These are phyloP conservation scores for Uromyces viciae-fabae DNA, from an alignment of 1,284 basidiomycete species.

Conservation along the genomic window DNA sequence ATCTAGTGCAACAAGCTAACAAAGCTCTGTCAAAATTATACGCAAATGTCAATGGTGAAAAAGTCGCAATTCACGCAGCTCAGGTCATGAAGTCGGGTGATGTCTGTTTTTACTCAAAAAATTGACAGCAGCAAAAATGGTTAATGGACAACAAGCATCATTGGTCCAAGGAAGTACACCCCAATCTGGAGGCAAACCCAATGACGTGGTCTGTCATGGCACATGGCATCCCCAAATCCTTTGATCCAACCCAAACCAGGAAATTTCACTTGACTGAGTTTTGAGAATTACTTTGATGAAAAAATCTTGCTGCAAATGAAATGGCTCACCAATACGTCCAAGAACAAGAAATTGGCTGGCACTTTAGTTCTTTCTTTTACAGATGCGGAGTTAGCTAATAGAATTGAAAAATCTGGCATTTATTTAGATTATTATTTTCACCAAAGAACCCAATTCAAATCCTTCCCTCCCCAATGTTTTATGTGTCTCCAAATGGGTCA, in stretches of 20 bases:
- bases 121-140: background rate
- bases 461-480: background rate
- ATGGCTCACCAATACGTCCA: background rate
- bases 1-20: background rate
- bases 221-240: background rate
- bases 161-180: background rate
- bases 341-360: background rate
- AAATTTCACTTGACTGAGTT: background rate
- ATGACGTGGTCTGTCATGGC: background rate
- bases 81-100: background rate
- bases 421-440: background rate
- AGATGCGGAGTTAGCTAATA: background rate
- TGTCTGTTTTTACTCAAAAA: background rate
- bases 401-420: background rate
- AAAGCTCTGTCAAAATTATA: background rate
- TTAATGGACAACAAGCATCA: conserved; percentile 5
- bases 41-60: background rate
- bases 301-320: background rate
- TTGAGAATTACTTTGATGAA: background rate
- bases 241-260: background rate
- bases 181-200: background rate
- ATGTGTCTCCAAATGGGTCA: background rate
- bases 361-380: background rate
- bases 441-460: background rate
- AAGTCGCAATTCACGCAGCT: background rate